Evolutionary conservation across 495 filamentous ascomycete genomes (phyloP), one percentile per base, ranked within the genome.

Genomic region (Annulohypoxylon moriforme): DNA sequence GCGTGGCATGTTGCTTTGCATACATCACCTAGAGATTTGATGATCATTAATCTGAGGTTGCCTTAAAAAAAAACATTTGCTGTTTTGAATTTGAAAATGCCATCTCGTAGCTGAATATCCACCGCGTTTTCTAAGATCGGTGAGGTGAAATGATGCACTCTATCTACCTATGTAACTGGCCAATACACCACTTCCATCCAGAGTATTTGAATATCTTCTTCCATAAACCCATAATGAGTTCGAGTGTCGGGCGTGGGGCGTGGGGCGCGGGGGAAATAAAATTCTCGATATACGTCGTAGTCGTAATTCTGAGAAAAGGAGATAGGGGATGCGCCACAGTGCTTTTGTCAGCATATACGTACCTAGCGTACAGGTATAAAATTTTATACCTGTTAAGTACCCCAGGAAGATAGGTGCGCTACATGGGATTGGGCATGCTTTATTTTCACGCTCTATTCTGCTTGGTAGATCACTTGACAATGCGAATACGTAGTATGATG

Each of bases 341-440:
- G 57, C 63, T 62, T 71, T 71, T 71, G 68, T 67, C 68, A 71
- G 63, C 62, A 63, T 50, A 60, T 60, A 63, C 3, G 11, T 50
- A 50, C 20, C 18, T 11, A 22, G n/a, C n/a, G n/a, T n/a, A n/a
- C n/a, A n/a, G n/a, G n/a, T n/a, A n/a, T n/a, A n/a, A n/a, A n/a
- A n/a, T n/a, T n/a, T n/a, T n/a, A n/a, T n/a, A n/a, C n/a, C n/a
- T n/a, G n/a, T n/a, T n/a, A n/a, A n/a, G n/a, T n/a, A n/a, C n/a
- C n/a, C n/a, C n/a, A n/a, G n/a, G n/a, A n/a, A n/a, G n/a, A n/a
- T n/a, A n/a, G n/a, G n/a, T n/a, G n/a, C n/a, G n/a, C n/a, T n/a
- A n/a, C n/a, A n/a, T n/a, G n/a, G n/a, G 14, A 29, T 53, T 38
- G 47, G 47, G 9, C 20, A 24, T 50, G 22, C 27, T 25, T 25